phyloP scores from a whole-genome alignment of 768 basidiomycete species.

The Pleurotus pulmonarius region DNA sequence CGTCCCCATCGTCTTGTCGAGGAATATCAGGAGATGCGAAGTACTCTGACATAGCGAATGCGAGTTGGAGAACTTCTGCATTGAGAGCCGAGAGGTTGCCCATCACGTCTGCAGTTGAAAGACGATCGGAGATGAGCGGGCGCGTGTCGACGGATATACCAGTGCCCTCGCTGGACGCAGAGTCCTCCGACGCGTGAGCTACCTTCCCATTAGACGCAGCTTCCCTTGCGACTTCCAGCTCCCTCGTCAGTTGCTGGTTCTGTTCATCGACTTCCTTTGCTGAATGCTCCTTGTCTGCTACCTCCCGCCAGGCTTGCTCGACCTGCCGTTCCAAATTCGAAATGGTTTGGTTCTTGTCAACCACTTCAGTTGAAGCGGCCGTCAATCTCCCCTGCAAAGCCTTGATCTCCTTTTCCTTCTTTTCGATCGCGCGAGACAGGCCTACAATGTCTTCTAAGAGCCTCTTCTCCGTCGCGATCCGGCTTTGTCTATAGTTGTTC shows the following conservation, averaged over 20 bases:
- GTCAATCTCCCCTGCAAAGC: background rate
- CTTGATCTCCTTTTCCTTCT: slow-evolving; percentile 6
- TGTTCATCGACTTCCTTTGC: background rate
- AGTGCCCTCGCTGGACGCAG: background rate
- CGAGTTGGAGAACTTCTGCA: slow-evolving; percentile 45
- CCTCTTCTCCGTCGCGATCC: background rate
- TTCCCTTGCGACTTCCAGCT: background rate
- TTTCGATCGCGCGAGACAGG: slow-evolving; percentile 1
- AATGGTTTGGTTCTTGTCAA: slow-evolving; percentile 1
- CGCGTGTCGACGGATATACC: background rate
- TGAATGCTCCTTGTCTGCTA: slow-evolving; percentile 1
- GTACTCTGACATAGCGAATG: slow-evolving; percentile 45
- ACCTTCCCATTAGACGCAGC: background rate
- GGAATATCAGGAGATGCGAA: slow-evolving; percentile 21
- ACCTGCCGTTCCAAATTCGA: background rate
- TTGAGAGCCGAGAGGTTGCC: slow-evolving; percentile 44
- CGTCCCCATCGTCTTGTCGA: slow-evolving; percentile 9
- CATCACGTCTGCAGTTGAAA: slow-evolving; percentile 35
- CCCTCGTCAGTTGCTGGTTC: background rate
- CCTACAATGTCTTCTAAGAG: slow-evolving; percentile 3
- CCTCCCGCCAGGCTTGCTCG: background rate
- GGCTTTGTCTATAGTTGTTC: background rate
- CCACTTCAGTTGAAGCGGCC: background rate
- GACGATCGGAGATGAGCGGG: background rate
- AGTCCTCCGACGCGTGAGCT: background rate